Base-by-base conservation (phyloP, 2,329 filamentous ascomycete species). In the Alternaria panax region DNA sequence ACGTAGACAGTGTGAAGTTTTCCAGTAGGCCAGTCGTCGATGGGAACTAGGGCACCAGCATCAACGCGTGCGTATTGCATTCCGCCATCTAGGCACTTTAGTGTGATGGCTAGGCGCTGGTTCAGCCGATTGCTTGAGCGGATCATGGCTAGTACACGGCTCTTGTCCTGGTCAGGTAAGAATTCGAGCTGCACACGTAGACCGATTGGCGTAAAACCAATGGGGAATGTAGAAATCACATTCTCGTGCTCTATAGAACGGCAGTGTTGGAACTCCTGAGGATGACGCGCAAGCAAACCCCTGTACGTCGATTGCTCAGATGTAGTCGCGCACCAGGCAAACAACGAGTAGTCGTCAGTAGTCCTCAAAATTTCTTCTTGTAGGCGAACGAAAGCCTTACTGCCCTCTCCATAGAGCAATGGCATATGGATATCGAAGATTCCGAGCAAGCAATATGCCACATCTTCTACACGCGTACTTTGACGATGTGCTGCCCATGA, bases 21-120 rank as follows among this genome's bases (percentile, higher is more conserved):
- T 1, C 69, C 69, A 4, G 61, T 71, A 9, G 70, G 70, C 69
- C 69, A 73, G 40, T 72, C 2, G 80, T 72, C 1, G 87, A 77
- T 0, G 83, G 86, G n/a, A 83, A 76, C 1, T 85, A 72, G 63
- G 85, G 87, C 0, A 82, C 87, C 0, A 75, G 82, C 59, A 83
- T 71, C 57, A 20, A 71, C 67, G 9, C 70, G 64, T 1, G 70
- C 64, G 30, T 71, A 73, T 46, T 84, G 86, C 32, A 38, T 55
- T 11, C 54, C 38, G 20, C 58, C 64, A 24, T 73, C 70, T 2
- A 73, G 51, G 25, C 66, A 66, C 16, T 66, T 71, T 3, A 71
- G 54, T 12, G 59, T 53, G 7, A 73, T 70, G 12, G 69, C 70
- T 11, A 73, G 48, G 11, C 70, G 63, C 34, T 71, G 68, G 24